Percentiles rank a stretch among this genome's conserved stretches.
Conservation (phyloP, 768 basidiomycete species). For the Leccinum pellstonianum region DNA sequence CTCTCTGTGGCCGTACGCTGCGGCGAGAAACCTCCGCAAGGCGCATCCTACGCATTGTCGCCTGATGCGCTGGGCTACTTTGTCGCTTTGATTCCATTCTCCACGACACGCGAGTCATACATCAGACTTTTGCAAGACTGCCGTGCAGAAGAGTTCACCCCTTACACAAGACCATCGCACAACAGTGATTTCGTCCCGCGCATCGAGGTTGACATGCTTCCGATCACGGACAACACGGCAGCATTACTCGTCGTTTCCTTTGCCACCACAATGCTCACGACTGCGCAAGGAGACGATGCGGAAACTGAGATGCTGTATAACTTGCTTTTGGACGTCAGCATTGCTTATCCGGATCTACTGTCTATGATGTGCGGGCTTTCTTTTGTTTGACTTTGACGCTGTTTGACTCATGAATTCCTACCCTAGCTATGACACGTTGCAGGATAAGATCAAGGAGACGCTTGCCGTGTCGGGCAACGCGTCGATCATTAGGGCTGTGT, state of each 20-base stretch:
- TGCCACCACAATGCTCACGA: constrained; percentile 68
- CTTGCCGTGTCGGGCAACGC: constrained; percentile 73
- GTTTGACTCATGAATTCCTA: constrained; percentile 7
- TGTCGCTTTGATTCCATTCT: constrained; percentile 71
- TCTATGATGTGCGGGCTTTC: constrained; percentile 61
- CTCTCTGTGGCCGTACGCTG: constrained; percentile 58
- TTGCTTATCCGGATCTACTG: constrained; percentile 67
- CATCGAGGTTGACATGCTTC: constrained; percentile 57
- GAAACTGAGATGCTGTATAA: constrained; percentile 82
- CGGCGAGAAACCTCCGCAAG: constrained; percentile 37
- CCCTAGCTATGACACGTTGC: constrained; percentile 68
- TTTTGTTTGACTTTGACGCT: constrained; percentile 2
- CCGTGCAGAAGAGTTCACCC: constrained; percentile 48
- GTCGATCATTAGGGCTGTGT: constrained; percentile 64
- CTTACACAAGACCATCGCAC: constrained; percentile 36
- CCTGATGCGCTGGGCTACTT: constrained; percentile 75
- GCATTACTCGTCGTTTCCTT: constrained; percentile 78
- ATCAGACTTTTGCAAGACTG: constrained; percentile 63
- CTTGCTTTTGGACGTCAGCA: constrained; percentile 69
- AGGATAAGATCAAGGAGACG: constrained; percentile 71
- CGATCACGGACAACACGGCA: constrained; percentile 56
- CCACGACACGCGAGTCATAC: constrained; percentile 55
- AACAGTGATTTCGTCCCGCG: constrained; percentile 49
- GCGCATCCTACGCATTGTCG: constrained; percentile 44
- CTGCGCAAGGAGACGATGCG: constrained; percentile 73